These are phyloP conservation scores for Murraya koenigii DNA, from an alignment of 345 rosid genomes.

Conservation along the genomic window DNA sequence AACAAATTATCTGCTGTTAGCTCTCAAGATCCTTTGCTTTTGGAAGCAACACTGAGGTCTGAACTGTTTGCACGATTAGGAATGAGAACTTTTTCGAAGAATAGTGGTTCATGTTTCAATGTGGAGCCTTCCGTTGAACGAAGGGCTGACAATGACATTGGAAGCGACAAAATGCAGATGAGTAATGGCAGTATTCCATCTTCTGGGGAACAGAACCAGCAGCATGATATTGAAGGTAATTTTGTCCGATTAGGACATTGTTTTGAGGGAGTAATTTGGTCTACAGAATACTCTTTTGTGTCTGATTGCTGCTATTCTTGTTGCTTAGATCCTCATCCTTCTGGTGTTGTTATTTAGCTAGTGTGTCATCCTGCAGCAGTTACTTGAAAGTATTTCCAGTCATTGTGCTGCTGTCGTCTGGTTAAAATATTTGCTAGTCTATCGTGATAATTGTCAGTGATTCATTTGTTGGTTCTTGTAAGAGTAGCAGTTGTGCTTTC, in stretches of 20 bases:
- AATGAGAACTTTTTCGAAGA: constrained; percentile 45
- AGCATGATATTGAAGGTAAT: constrained; percentile 49
- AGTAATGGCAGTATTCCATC: constrained; percentile 45
- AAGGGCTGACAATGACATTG: constrained; percentile 50
- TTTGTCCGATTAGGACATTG: constrained; percentile 8
- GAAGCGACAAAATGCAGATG: constrained; percentile 60
- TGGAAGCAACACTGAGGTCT: constrained; percentile 86
- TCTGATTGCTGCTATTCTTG: background rate
- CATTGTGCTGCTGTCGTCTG: background rate
- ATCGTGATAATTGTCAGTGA: background rate
- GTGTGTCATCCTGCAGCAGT: background rate
- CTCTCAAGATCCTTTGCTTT: constrained; percentile 52
- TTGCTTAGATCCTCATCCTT: background rate
- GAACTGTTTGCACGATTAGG: constrained; percentile 69
- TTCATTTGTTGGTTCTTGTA: background rate
- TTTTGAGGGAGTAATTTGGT: background rate
- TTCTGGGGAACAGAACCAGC: constrained; percentile 44
- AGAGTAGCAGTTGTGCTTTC: background rate
- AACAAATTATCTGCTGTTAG: constrained; percentile 24
- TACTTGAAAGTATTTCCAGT: background rate
- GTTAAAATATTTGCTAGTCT: background rate
- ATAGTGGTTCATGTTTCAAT: constrained; percentile 34
- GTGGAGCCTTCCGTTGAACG: constrained; percentile 43
- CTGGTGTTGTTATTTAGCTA: background rate
- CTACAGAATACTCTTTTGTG: background rate